These are phyloP conservation scores for Tilletia walkeri DNA, from an alignment of 1,284 basidiomycete genomes.

Conservation along the genomic window DNA sequence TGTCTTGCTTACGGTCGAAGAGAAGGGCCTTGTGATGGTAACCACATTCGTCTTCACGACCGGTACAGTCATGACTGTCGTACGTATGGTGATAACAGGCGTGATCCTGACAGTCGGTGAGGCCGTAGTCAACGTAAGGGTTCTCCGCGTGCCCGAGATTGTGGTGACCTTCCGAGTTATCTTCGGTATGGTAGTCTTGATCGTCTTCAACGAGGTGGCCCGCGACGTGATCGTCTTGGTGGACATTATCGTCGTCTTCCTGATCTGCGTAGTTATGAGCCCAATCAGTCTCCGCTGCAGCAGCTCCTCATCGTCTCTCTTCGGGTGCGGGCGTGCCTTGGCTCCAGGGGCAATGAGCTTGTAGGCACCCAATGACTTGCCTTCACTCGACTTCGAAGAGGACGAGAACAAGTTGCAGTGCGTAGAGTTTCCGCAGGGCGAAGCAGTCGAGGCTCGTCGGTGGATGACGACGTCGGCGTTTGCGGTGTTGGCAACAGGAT, in stretches of 20 bases:
- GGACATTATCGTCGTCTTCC: slow-evolving; percentile 5
- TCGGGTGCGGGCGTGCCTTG: too few species aligned
- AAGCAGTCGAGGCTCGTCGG: too few species aligned
- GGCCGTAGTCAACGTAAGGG: background rate
- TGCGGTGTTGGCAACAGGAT: too few species aligned
- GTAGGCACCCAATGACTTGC: too few species aligned
- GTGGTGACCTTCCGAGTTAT: background rate
- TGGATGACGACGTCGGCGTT: too few species aligned
- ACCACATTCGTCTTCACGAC: background rate
- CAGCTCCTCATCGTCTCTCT: too few species aligned
- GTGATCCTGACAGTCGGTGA: background rate
- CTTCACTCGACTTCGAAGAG: too few species aligned
- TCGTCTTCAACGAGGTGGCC: slow-evolving; percentile 13
- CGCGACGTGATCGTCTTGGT: slow-evolving; percentile 24
- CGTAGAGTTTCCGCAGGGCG: too few species aligned
- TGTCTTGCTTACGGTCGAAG: too few species aligned
- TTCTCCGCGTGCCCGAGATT: background rate
- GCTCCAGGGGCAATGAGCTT: too few species aligned
- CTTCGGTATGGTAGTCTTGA: background rate
- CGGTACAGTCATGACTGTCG: background rate
- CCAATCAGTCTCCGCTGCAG: too few species aligned
- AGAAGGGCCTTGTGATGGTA: background rate
- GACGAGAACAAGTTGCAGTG: too few species aligned
- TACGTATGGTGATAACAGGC: background rate
- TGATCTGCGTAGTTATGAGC: background rate